Evolutionary conservation across 2,329 filamentous ascomycete genomes (phyloP).

Genomic region (Aspergillus fischeri): DNA sequence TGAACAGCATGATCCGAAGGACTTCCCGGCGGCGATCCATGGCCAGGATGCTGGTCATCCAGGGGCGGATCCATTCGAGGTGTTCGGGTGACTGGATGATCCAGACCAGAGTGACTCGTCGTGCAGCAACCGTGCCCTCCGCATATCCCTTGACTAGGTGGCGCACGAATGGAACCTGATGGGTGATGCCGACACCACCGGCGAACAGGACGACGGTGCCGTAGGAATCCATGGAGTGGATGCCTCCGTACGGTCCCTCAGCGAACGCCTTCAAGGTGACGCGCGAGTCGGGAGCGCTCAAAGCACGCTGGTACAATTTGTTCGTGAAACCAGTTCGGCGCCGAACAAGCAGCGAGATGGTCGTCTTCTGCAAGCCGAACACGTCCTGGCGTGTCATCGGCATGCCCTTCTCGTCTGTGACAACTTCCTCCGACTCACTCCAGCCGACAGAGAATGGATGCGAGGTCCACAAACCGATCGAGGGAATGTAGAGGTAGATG

Average conservation of each 20-base stretch:
- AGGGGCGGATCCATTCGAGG: conserved; percentile 88
- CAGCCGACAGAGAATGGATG: conserved; percentile 78
- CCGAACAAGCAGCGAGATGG: conserved; percentile 78
- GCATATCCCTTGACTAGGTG: conserved; percentile 69
- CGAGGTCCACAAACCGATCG: conserved; percentile 64
- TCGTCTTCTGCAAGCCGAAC: conserved; percentile 48
- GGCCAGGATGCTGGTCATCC: conserved; percentile 71
- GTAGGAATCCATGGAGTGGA: conserved; percentile 85
- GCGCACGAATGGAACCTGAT: conserved; percentile 83
- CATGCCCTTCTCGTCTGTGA: conserved; percentile 37
- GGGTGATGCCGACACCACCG: conserved; percentile 90
- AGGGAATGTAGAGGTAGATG: conserved; percentile 67
- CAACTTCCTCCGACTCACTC: conserved; percentile 56
- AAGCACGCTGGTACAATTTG: conserved; percentile 69
- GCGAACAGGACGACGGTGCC: conserved; percentile 88
- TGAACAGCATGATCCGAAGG: conserved; percentile 81
- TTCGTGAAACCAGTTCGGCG: conserved; percentile 86
- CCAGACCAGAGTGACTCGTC: conserved; percentile 82
- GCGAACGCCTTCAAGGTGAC: conserved; percentile 68
- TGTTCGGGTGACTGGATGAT: conserved; percentile 85
- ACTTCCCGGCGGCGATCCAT: conserved; percentile 79
- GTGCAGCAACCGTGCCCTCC: conserved; percentile 70
- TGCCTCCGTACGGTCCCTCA: conserved; percentile 84
- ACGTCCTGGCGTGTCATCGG: conserved; percentile 50
- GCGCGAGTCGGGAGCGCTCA: conserved; percentile 47